Evolutionary conservation across 129 eudicot genomes (phyloP), one percentile per base, ranked within the genome.

Genomic region (Arctium minus): DNA sequence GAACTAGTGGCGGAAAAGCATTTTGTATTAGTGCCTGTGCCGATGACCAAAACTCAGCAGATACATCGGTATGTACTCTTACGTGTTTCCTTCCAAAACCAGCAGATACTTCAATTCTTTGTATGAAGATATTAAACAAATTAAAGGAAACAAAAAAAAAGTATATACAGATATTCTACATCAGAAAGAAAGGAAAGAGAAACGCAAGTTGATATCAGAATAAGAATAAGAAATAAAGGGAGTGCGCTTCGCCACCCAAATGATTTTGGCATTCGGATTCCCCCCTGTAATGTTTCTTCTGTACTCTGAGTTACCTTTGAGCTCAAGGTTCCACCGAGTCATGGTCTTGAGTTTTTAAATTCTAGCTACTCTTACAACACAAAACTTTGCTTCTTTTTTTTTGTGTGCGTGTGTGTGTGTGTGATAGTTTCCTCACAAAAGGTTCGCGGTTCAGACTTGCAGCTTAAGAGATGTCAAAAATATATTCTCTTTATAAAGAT

Each of bases 1-100:
- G 95, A 32, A 89, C 97, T 8, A 50, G 75, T n/a, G 97, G 96
- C 0, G 97, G 97, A n/a, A 78, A 62, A 31, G 97, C 97, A 64
- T 69, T 91, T 78, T 89, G 86, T 74, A 78, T 93, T 78, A 88
- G 97, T 62, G 93, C 95, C 6, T 93, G 95, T 75, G 92, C 91
- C 9, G 97, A 93, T 72, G 40, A 93, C 78, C 92, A 93, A 31
- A 85, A 70, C 73, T 82, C 91, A 30, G 92, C 85, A 65, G 92
- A 89, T 82, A 89, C 97, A 6, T 84, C 91, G 48, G 97, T 92
- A 70, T 68, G 76, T 76, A 22, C 2, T 40, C 79, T 22, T 30
- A 44, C 0, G 31, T 62, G 7, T 62, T 7, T 35, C 27, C 56
- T 48, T 2, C 27, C 36, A 3, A 81, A 72, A 22, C 27, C 27